Percentiles rank a stretch among this genome's conserved stretches.
Evolutionary conservation across 208 protist species (phyloP).

Genomic region (Phytomonas francai): DNA sequence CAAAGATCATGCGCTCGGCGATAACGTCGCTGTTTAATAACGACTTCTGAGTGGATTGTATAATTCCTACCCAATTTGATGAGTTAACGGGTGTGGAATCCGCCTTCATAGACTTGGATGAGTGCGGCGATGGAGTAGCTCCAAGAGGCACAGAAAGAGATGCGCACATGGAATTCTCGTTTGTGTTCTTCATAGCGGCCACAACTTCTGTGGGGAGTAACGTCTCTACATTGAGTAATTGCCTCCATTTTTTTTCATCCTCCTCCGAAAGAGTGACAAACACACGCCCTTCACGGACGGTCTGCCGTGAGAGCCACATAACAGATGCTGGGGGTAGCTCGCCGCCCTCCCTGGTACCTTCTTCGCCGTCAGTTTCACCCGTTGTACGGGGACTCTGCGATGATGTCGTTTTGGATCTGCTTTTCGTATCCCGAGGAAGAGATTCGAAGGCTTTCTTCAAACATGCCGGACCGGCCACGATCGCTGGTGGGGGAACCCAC

Average conservation of each 20-base stretch:
- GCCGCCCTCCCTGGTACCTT: not conserved
- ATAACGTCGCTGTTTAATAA: constrained; percentile 26
- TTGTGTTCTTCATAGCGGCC: not conserved
- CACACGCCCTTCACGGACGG: constrained; percentile 25
- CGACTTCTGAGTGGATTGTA: not conserved
- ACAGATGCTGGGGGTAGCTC: constrained; percentile 23
- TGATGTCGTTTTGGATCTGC: not conserved
- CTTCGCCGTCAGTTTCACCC: not conserved
- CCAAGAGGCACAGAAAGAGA: not conserved
- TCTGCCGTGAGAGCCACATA: constrained; percentile 50
- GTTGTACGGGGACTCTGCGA: not conserved
- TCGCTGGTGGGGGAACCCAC: constrained; percentile 56
- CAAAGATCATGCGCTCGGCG: constrained; percentile 55
- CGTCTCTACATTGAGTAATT: constrained; percentile 16
- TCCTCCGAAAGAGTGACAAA: constrained; percentile 25
- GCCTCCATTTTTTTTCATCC: not conserved
- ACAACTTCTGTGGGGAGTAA: not conserved
- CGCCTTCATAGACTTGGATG: not conserved
- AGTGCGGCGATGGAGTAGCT: not conserved
- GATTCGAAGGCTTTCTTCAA: constrained; percentile 10
- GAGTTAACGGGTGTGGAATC: not conserved
- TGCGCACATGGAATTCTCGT: not conserved
- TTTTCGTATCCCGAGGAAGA: not conserved
- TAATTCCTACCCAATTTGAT: not conserved
- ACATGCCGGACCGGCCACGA: constrained; percentile 33